Evolutionary conservation across 2,329 filamentous ascomycete species (phyloP).

Genomic region (Colletotrichum salicis): DNA sequence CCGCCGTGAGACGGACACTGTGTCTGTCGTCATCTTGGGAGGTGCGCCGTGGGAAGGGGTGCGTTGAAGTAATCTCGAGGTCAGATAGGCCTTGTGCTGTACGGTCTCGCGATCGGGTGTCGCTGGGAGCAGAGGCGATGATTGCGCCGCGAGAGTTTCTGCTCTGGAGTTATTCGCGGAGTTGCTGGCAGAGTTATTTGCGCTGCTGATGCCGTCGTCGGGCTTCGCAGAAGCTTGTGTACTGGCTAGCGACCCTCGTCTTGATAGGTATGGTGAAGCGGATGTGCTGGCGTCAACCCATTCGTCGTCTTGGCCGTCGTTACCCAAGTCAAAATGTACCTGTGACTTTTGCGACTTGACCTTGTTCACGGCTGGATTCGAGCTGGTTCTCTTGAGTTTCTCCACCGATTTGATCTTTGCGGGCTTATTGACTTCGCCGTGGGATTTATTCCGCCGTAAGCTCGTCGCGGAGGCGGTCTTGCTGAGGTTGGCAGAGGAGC

Average conservation of each 20-base stretch:
- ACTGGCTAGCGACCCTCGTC: conserved; percentile 50
- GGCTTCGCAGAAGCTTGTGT: conserved; percentile 58
- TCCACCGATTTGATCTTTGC: conserved; percentile 59
- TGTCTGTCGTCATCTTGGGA: conserved; percentile 73
- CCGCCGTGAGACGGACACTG: conserved; percentile 57
- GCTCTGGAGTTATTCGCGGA: conserved; percentile 39
- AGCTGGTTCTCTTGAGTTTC: conserved; percentile 64
- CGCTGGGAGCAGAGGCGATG: conserved; percentile 35
- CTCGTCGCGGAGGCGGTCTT: conserved; percentile 66
- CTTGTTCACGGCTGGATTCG: conserved; percentile 60
- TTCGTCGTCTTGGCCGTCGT: conserved; percentile 64
- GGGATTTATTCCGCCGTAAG: conserved; percentile 70
- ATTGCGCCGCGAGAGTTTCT: conserved; percentile 37
- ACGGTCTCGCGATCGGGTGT: conserved; percentile 53
- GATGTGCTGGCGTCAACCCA: conserved; percentile 75
- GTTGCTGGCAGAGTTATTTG: conserved; percentile 41
- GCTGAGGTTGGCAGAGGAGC: conserved; percentile 57
- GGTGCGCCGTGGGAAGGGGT: conserved; percentile 70
- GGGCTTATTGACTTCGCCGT: conserved; percentile 62
- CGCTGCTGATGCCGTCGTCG: conserved; percentile 44
- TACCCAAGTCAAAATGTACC: conserved; percentile 73
- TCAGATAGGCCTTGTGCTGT: conserved; percentile 73
- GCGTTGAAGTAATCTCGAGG: conserved; percentile 73
- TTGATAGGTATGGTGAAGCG: conserved; percentile 68
- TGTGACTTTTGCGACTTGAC: conserved; percentile 57